These are phyloP conservation scores for Plasmodium gonderi DNA, from an alignment of 169 alveolate genomes.

Conservation along the genomic window DNA sequence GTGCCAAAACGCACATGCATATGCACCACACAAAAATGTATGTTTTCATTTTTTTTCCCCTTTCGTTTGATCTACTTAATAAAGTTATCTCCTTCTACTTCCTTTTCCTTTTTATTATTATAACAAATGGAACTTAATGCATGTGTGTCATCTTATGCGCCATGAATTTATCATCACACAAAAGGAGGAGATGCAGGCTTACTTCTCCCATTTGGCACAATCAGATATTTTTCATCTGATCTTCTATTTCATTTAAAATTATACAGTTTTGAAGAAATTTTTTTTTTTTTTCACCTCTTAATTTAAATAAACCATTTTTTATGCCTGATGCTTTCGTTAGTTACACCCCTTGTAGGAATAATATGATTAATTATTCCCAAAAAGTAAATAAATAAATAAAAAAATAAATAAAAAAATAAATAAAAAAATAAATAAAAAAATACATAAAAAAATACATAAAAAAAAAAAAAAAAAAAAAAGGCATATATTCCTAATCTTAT, in stretches of 20 bases:
- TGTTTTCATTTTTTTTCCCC: constrained; percentile 24
- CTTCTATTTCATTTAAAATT: not conserved
- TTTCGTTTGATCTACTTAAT: not conserved
- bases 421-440: no score
- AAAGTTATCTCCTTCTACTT: no score
- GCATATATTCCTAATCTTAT: no score
- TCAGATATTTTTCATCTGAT: not conserved
- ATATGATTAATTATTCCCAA: no score
- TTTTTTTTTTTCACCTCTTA: no score
- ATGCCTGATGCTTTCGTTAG: not conserved
- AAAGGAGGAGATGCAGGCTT: not conserved
- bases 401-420: no score
- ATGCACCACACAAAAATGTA: not conserved
- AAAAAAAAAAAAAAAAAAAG: no score
- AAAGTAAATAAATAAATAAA: no score
- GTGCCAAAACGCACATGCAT: not conserved
- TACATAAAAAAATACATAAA: no score
- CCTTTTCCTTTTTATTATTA: not conserved
- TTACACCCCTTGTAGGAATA: no score
- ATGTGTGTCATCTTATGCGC: not conserved
- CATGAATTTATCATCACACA: not conserved
- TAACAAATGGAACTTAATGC: not conserved
- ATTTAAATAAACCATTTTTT: not conserved
- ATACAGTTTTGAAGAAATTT: not conserved
- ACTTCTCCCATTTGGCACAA: not conserved